These are phyloP conservation scores for Dillenia turbinata DNA, from an alignment of 164 flowering plant genomes.

Conservation along the genomic window DNA sequence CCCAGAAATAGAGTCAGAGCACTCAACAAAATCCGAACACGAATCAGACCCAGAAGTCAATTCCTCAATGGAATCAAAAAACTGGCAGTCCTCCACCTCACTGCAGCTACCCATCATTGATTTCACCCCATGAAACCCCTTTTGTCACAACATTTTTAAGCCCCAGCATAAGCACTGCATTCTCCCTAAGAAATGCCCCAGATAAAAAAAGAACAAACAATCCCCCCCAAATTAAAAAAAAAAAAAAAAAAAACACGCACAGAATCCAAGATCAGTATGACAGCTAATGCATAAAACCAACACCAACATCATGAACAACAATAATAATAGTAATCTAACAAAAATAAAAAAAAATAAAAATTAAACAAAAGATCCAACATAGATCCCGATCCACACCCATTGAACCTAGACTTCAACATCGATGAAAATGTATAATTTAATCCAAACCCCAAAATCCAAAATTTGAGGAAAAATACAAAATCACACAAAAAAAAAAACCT, in stretches of 20 bases:
- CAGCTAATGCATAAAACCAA: constrained; percentile 11
- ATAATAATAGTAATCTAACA: neutral
- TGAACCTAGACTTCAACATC: constrained; percentile 47
- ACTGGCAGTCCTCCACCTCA: constrained; percentile 35
- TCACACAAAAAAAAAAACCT: neutral
- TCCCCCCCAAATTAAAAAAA: neutral
- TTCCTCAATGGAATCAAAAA: constrained; percentile 27
- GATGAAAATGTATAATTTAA: constrained; percentile 11
- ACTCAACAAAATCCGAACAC: neutral
- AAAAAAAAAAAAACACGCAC: constrained; percentile 18
- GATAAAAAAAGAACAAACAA: constrained; percentile 11
- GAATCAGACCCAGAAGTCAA: no score
- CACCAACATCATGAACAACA: constrained; percentile 4
- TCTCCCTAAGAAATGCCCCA: constrained; percentile 10
- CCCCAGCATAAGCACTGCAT: constrained; percentile 25
- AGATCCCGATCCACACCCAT: constrained; percentile 67
- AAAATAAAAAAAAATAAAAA: constrained; percentile 10
- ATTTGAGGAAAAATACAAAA: constrained; percentile 2
- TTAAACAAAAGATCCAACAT: constrained; percentile 42
- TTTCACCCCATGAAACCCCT: constrained; percentile 51
- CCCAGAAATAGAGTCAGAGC: no score
- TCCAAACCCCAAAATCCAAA: neutral
- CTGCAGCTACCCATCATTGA: constrained; percentile 38
- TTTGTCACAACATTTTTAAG: constrained; percentile 23
- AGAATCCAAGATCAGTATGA: constrained; percentile 31